Base-by-base conservation (phyloP, 371 early-diverging fungal genomes). In the Apophysomyces trapeziformis region DNA sequence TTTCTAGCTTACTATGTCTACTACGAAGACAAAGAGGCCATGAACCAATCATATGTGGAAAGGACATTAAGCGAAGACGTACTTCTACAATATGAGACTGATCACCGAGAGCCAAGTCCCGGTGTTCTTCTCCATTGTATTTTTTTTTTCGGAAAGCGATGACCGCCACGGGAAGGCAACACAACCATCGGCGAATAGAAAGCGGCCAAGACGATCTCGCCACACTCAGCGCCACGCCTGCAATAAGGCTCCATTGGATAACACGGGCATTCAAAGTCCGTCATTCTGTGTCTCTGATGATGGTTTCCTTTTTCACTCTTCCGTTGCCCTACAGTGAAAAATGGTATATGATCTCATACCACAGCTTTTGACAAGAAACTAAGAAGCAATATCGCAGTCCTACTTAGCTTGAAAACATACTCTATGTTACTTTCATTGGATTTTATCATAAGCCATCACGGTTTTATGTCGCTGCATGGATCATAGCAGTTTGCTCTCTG, bases 131-230 rank as follows among this genome's bases (percentile, higher is more conserved):
- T 26, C 32, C 32, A 26, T 26, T 26, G 32, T 26, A 26, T 26
- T 1, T 5, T 41, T 26, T 1, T 5, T 41, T 41, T 41, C 11
- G 41, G 41, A 41, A 41, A 41, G 41, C 41, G 41, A 41, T 11
- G 13, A 2, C 8, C 3, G 54, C 54, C 54, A 50, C 54, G 13
- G 54, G 21, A 8, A 21, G 54, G 54, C 21, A 26, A 9, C 21
- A 21, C 21, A 18, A 6, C 21, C 21, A 16, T 4, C 3, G 21
- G n/a, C 13, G 54, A 21, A n/a, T 21, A 21, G 21, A 21, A 16
- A 26, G 32, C 32, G 21, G 54, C 54, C 54, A 50, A 50, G 54
- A 50, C 21, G 54, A 9, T 50, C 54, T 50, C 54, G 54, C 54
- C 54, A 50, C 54, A 26, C 32, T 26, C 32, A 26, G 32, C 32